These are phyloP conservation scores for Xylariaceae sp. DNA, from an alignment of 2,329 filamentous ascomycete species.

Conservation along the genomic window DNA sequence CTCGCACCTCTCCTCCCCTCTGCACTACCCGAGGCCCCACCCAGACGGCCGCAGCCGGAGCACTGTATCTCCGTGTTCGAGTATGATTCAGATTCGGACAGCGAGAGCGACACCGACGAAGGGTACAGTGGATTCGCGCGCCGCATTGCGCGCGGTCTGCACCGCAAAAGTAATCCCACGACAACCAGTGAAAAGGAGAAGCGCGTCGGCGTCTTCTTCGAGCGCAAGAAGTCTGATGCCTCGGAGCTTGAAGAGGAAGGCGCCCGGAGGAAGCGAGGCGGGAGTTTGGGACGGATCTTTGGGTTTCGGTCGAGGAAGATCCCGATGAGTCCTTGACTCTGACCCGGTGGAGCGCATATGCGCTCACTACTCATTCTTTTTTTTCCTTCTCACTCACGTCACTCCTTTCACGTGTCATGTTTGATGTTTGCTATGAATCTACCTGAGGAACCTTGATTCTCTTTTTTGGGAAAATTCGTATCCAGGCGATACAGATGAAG, in stretches of 20 bases:
- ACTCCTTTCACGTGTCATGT: constrained; percentile 4
- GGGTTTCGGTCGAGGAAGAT: constrained; percentile 23
- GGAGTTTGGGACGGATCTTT: constrained; percentile 29
- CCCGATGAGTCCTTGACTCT: not conserved
- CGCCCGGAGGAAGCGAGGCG: constrained; percentile 24
- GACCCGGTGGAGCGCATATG: not conserved
- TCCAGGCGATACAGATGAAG: not conserved
- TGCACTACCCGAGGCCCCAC: constrained; percentile 21
- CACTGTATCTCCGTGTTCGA: constrained; percentile 44
- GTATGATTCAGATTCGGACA: constrained; percentile 39
- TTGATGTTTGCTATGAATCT: constrained; percentile 13
- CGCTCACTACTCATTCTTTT: not conserved
- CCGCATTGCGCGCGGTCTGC: constrained; percentile 42
- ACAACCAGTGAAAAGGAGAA: constrained; percentile 22
- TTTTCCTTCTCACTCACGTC: not conserved
- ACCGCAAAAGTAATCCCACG: constrained; percentile 27
- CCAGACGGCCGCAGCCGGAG: constrained; percentile 22
- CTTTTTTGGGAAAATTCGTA: not conserved
- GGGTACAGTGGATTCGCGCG: constrained; percentile 28
- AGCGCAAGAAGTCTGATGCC: constrained; percentile 7
- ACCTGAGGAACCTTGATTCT: not conserved
- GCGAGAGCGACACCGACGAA: constrained; percentile 30
- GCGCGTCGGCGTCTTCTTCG: constrained; percentile 15
- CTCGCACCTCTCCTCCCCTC: constrained; percentile 21
- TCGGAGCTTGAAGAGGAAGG: not conserved